Percentiles rank a stretch among this genome's conserved stretches.
Conservation (phyloP, 495 filamentous ascomycete genomes). For the Trichoderma erinaceum region DNA sequence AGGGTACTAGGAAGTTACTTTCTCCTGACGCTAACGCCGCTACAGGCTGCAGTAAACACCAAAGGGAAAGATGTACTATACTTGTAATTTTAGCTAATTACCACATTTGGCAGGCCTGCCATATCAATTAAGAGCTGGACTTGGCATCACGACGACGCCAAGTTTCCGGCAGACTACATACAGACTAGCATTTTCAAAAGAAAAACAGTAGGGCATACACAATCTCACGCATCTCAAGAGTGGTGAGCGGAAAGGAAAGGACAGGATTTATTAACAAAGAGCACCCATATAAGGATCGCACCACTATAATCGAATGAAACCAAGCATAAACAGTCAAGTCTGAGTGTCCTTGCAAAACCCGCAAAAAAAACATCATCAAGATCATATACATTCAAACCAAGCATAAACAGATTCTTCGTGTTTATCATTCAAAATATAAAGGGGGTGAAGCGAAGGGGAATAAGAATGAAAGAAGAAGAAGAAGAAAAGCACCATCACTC, state of each 20-base stretch:
- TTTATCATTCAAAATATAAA: conserved; percentile 21
- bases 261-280: background rate
- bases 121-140: background rate
- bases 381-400: conserved; percentile 10
- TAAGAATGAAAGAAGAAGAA: conserved; percentile 14
- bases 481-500: background rate
- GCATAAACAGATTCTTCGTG: conserved; percentile 16
- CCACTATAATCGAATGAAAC: background rate
- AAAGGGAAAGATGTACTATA: background rate
- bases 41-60: background rate
- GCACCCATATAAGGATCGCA: background rate
- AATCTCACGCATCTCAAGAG: background rate
- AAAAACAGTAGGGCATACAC: background rate
- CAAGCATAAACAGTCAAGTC: background rate
- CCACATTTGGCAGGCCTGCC: background rate
- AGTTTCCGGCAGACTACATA: background rate
- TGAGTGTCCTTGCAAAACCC: background rate
- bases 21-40: background rate
- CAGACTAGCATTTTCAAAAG: background rate
- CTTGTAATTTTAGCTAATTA: background rate
- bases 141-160: too few relatives aligned
- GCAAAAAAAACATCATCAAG: conserved; percentile 3
- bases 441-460: background rate
- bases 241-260: background rate
- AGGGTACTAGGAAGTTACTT: background rate